These are phyloP conservation scores for Naganishia randhawae DNA, from an alignment of 768 basidiomycete species.

Conservation along the genomic window DNA sequence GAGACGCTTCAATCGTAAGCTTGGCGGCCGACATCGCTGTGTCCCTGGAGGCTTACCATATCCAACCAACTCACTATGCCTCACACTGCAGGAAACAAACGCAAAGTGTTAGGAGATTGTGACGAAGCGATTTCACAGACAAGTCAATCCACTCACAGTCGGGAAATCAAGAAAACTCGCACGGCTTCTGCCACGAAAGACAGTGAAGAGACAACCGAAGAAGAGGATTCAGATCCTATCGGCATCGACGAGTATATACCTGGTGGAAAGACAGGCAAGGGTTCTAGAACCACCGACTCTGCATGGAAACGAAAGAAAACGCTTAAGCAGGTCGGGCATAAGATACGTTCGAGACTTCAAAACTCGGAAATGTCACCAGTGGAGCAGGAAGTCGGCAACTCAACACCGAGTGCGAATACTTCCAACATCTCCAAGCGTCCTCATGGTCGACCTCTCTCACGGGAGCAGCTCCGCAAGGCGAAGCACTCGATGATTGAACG, in stretches of 20 bases:
- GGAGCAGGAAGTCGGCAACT: background rate
- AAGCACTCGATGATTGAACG: slow-evolving; percentile 96
- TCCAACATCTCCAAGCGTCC: background rate
- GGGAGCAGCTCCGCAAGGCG: slow-evolving; percentile 82
- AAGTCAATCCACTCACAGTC: background rate
- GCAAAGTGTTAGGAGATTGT: background rate
- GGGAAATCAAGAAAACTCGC: background rate
- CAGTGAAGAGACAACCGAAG: background rate
- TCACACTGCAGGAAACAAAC: background rate
- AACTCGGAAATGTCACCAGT: background rate
- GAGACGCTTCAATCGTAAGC: background rate
- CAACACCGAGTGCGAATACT: background rate
- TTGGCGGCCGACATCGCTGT: background rate
- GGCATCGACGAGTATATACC: slow-evolving; percentile 19
- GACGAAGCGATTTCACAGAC: background rate
- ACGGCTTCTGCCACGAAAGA: background rate
- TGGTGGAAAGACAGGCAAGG: slow-evolving; percentile 22
- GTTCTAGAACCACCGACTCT: slow-evolving; percentile 4
- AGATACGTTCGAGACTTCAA: background rate
- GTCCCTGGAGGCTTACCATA: background rate
- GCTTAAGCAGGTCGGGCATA: background rate
- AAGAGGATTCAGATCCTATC: background rate
- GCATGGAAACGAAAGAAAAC: background rate
- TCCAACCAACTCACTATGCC: background rate
- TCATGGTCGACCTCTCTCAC: slow-evolving; percentile 31